Evolutionary conservation across 2,329 filamentous ascomycete genomes (phyloP).

Genomic region (Reticulascus tulasneorum): DNA sequence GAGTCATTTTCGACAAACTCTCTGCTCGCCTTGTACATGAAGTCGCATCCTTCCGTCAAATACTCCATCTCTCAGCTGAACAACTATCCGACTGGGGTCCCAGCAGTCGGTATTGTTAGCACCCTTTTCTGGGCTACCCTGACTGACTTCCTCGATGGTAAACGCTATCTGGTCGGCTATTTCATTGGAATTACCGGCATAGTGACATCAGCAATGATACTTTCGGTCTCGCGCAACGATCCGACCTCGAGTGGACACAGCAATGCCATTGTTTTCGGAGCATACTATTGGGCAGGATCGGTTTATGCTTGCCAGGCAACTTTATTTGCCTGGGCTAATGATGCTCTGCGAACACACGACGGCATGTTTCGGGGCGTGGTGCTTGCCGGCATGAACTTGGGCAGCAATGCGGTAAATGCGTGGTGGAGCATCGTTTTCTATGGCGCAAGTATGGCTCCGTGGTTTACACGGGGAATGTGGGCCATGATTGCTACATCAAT

Average conservation of each 20-base stretch:
- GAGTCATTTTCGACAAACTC: conserved; percentile 67
- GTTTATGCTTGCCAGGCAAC: conserved; percentile 71
- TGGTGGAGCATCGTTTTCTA: conserved; percentile 75
- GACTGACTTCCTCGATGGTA: conserved; percentile 61
- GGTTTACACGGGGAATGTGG: conserved; percentile 67
- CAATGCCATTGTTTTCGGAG: conserved; percentile 55
- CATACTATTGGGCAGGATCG: conserved; percentile 67
- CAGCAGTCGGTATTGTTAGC: conserved; percentile 52
- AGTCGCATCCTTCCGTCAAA: conserved; percentile 37
- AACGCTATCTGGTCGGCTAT: conserved; percentile 62
- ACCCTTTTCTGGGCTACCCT: conserved; percentile 68
- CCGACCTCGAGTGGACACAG: conserved; percentile 32
- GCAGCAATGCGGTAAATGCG: conserved; percentile 64
- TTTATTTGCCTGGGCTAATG: conserved; percentile 74
- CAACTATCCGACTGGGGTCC: conserved; percentile 53
- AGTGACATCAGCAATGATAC: conserved; percentile 57
- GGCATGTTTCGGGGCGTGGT: conserved; percentile 61
- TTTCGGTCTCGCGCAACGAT: conserved; percentile 45
- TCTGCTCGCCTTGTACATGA: conserved; percentile 48
- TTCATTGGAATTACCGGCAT: conserved; percentile 64
- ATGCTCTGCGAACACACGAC: conserved; percentile 62
- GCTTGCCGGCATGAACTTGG: conserved; percentile 68
- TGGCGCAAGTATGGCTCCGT: conserved; percentile 60
- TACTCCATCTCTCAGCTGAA: conserved; percentile 49
- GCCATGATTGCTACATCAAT: conserved; percentile 66